phyloP scores from a whole-genome alignment of 148 eudicot species.

The Chenopodium suecicum region DNA sequence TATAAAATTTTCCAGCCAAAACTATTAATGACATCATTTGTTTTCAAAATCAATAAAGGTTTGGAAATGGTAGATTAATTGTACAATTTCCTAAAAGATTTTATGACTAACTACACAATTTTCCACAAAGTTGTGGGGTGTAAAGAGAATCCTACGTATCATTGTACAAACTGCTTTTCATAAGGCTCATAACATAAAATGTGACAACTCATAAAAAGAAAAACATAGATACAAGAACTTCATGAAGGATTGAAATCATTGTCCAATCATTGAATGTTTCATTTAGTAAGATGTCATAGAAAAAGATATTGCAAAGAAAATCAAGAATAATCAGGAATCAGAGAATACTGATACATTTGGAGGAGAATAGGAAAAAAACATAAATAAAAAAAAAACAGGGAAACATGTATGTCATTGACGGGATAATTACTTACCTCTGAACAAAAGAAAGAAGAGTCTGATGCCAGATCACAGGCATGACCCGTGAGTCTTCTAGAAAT shows the following conservation, averaged over 20 bases:
- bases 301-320: not conserved
- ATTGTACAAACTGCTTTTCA: not conserved
- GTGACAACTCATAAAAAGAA: not conserved
- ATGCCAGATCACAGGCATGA: conserved; percentile 98
- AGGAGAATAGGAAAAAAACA: not conserved
- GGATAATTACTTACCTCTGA: conserved; percentile 55
- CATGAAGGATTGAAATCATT: not conserved
- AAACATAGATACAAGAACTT: not conserved
- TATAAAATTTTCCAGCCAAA: too few species aligned
- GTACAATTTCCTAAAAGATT: too few species aligned
- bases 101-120: too few species aligned
- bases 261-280: too few species aligned
- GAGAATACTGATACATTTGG: not conserved
- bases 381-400: not conserved
- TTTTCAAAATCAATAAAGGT: too few species aligned
- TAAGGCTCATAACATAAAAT: not conserved
- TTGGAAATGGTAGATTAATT: too few species aligned
- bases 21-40: too few species aligned
- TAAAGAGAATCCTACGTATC: not conserved
- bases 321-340: not conserved
- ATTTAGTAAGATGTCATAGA: too few species aligned
- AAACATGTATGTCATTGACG: not conserved
- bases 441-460: conserved; percentile 91
- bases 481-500: conserved; percentile 71
- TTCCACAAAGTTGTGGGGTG: not conserved